Base-by-base conservation (phyloP, 2,329 filamentous ascomycete species). In the Colletotrichum godetiae region DNA sequence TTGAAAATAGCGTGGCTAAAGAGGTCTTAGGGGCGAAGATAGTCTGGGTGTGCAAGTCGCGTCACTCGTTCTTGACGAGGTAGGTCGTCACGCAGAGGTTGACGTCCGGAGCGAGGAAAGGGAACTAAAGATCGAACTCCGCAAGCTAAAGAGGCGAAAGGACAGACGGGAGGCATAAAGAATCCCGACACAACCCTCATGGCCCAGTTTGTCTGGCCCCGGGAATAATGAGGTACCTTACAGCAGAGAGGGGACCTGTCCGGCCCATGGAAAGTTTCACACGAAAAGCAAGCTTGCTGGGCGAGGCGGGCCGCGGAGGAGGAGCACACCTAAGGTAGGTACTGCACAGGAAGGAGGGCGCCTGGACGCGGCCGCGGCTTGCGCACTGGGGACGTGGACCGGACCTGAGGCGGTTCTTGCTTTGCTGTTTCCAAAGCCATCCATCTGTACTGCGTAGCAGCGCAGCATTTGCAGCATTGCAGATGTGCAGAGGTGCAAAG, bases 41-140 rank as follows among this genome's bases (percentile, higher is more conserved):
- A 12, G 27, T 46, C 29, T 56, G 8, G 15, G 27, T 37, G 10
- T 49, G 31, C 27, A 15, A 42, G 67, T 73, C 71, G 71, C 71
- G 71, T 73, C 71, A 73, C 71, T 57, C 10, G 42, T 46, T 22
- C 71, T 73, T 73, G 71, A 67, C 71, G 33, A 12, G 49, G 49
- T 42, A 12, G 49, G 49, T 61, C 57, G 33, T 71, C 71, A 66
- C 37, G 31, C 24, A n/a, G 29, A 66, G 33, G 42, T 73, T 61
- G 67, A 71, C 60, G 67, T 70, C 69, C 60, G 29, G 56, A 49
- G 29, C 15, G 49, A 49, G 15, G 27, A 55, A 55, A 35, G 42
- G 33, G 57, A 52, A 52, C 31, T 52, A 24, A 57, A 33, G n/a
- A 27, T 57, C 55, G 55, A 31, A 60, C 37, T 27, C 19, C 3